Percentiles rank a stretch among this genome's conserved stretches.
These are phyloP conservation scores for Ganoderma meredithae DNA, from an alignment of 1,284 basidiomycete species.

Conservation along the genomic window DNA sequence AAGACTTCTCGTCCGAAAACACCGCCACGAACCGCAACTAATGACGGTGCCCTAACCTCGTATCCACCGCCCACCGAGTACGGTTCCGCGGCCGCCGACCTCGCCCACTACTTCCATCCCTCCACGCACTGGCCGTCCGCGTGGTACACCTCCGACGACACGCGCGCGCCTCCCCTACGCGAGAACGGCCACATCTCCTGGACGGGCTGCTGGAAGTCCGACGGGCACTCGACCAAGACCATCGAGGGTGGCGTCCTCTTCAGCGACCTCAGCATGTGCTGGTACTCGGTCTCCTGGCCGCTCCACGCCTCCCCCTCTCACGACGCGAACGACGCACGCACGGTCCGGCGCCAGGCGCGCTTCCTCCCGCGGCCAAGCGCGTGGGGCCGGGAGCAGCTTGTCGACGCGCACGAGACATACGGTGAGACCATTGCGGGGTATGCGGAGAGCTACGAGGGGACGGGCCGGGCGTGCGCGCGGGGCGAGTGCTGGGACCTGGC, in stretches of 20 bases:
- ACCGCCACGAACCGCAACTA: constrained; percentile 15
- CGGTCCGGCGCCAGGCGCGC: constrained; percentile 45
- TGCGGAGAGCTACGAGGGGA: constrained; percentile 54
- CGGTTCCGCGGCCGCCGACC: constrained; percentile 46
- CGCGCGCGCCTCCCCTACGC: constrained; percentile 47
- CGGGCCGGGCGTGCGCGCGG: constrained; percentile 53
- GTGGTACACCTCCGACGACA: constrained; percentile 50
- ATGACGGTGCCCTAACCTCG: constrained; percentile 32
- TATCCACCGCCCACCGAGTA: constrained; percentile 43
- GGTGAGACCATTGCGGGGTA: constrained; percentile 57
- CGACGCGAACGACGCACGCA: constrained; percentile 44
- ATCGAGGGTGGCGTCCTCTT: constrained; percentile 50
- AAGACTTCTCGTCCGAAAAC: constrained; percentile 26
- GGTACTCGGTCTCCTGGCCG: constrained; percentile 51
- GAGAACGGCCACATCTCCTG: constrained; percentile 41
- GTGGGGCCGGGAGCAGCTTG: constrained; percentile 44
- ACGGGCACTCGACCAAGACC: constrained; percentile 43
- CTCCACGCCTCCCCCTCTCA: constrained; percentile 36
- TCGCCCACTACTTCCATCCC: constrained; percentile 53
- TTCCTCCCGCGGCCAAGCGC: constrained; percentile 51
- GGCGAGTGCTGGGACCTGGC: constrained; percentile 72
- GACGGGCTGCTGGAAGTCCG: constrained; percentile 40
- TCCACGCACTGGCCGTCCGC: constrained; percentile 49
- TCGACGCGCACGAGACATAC: constrained; percentile 55
- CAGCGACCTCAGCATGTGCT: constrained; percentile 58